Conservation (phyloP, 345 rosid species). For the Iberis pinnata region DNA sequence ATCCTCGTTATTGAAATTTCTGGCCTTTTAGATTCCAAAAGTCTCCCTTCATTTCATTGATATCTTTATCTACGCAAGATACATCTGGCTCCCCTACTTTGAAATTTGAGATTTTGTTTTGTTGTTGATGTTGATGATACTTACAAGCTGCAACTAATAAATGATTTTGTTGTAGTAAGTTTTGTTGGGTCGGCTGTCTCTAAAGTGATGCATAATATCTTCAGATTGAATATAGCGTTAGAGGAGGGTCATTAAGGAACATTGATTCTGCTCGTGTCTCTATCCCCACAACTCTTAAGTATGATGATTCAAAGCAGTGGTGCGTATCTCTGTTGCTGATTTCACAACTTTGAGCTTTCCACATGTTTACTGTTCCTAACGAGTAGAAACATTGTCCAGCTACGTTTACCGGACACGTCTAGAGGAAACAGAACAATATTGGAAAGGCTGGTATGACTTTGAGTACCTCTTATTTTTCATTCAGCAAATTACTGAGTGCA, state of each 20-base stretch:
- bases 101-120: neutral
- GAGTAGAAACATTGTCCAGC: constrained; percentile 37
- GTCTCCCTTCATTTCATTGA: neutral
- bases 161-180: neutral
- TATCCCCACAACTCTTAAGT: constrained; percentile 62
- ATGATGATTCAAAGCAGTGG: constrained; percentile 79
- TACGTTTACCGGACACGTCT: constrained; percentile 62
- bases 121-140: neutral
- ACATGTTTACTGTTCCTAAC: constrained; percentile 20
- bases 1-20: neutral
- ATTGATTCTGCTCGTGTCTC: constrained; percentile 92
- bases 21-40: neutral
- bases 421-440: constrained; percentile 84
- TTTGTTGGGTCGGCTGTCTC: constrained; percentile 1
- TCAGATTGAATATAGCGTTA: constrained; percentile 88
- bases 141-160: neutral
- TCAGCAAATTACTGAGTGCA: neutral
- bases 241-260: constrained; percentile 80
- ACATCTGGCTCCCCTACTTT: neutral
- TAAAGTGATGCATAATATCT: neutral
- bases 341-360: neutral
- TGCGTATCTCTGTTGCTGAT: constrained; percentile 27
- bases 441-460: constrained; percentile 81
- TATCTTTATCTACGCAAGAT: neutral
- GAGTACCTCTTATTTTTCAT: neutral